Conservation (phyloP, 768 basidiomycete genomes). For the Russula compacta region DNA sequence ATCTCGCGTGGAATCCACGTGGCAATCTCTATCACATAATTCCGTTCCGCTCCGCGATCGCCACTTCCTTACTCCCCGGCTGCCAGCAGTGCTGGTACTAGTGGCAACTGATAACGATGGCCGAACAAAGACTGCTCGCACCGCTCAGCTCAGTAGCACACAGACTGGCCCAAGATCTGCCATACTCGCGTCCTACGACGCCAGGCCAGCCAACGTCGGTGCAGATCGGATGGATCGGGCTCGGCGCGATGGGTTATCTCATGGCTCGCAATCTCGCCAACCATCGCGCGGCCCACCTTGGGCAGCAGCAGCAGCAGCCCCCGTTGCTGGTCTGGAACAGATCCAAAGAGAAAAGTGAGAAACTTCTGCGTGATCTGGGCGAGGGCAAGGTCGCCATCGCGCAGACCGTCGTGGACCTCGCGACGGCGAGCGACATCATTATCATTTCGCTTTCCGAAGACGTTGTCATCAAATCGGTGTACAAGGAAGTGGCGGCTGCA, state of each 20-base stretch:
- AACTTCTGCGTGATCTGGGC: constrained; percentile 48
- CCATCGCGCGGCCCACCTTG: constrained; percentile 32
- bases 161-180: constrained; percentile 22
- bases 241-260: constrained; percentile 62
- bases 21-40: background rate
- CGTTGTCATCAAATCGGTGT: constrained; percentile 54
- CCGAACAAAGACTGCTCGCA: background rate
- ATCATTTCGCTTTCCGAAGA: constrained; percentile 70
- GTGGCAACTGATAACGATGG: background rate
- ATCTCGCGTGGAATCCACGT: constrained; percentile 9
- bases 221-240: constrained; percentile 41
- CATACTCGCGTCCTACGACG: constrained; percentile 54
- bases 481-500: constrained; percentile 47
- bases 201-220: constrained; percentile 29
- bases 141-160: constrained; percentile 14
- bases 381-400: constrained; percentile 42
- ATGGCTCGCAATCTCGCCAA: constrained; percentile 79
- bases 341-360: constrained; percentile 49
- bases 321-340: constrained; percentile 75
- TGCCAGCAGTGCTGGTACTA: background rate
- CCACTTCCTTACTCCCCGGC: background rate
- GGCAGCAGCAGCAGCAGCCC: constrained; percentile 23
- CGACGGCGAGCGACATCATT: constrained; percentile 50
- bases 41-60: background rate
- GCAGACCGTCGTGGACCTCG: constrained; percentile 27